Base-by-base conservation (phyloP, 129 eudicot species). In the Helianthus tuberosus region DNA sequence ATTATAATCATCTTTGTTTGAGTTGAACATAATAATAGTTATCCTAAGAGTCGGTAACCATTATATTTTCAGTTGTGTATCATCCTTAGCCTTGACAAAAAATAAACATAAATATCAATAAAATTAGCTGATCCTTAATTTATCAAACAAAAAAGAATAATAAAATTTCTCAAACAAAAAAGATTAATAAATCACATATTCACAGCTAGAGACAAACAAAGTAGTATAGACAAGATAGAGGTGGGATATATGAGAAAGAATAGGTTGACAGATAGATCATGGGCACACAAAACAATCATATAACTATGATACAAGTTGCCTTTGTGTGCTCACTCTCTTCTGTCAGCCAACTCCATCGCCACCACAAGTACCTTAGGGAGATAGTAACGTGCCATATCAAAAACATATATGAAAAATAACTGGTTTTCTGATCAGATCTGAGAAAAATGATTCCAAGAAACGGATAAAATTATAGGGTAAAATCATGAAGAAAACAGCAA, bases 271-370 rank as follows among this genome's bases (percentile, higher is more conserved):
- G 80, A 76, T 76, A 76, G 80, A 76, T 76, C 48, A 55, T 76
- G 80, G 66, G 80, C 74, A 76, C 80, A 49, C 80, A 76, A 76
- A 76, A 46, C 74, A 66, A 76, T 67, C 74, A 44, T 76, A 76
- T 49, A 66, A 57, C 39, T 41, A 66, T 76, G 49, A 61, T 76
- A 76, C 74, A 76, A 76, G 27, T 66, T 76, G 68, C 38, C 80
- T 76, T 76, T 76, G 80, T 66, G 80, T 76, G 74, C 80, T 76
- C 74, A 76, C 80, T 76, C 80, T 76, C 80, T 76, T 76, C 80
- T 76, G 80, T 76, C 80, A 76, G 74, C 69, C 49, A 64, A 8
- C 50, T 35, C 25, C 8, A 79, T 79, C 73, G 25, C 47, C 78
- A 55, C 68, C 72, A 68, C 48, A 77, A 10, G 15, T 64, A 55